These are phyloP conservation scores for Fusarium nelsonii DNA, from an alignment of 2,329 filamentous ascomycete genomes.

Conservation along the genomic window DNA sequence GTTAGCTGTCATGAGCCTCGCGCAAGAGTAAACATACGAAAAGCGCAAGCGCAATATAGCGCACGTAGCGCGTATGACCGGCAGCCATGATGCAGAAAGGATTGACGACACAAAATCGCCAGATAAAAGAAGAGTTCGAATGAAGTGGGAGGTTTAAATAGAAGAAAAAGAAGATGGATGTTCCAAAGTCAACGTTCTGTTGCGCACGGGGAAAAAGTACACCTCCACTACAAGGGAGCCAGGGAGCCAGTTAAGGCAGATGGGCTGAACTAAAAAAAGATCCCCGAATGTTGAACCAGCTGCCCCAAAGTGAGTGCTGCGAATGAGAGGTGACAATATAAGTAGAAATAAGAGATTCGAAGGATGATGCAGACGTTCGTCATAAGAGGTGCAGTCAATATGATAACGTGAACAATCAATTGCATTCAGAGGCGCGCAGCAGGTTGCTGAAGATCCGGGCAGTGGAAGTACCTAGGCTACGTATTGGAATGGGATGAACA, in stretches of 20 bases:
- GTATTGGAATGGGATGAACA: slow-evolving; percentile 40
- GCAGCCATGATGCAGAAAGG: slow-evolving; percentile 67
- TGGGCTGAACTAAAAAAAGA: slow-evolving; percentile 23
- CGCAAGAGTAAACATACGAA: slow-evolving; percentile 71
- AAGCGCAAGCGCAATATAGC: slow-evolving; percentile 83
- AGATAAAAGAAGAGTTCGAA: slow-evolving; percentile 19
- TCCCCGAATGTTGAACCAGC: background rate
- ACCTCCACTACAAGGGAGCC: slow-evolving; percentile 20
- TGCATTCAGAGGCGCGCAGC: slow-evolving; percentile 8
- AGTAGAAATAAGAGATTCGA: background rate
- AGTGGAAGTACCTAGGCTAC: background rate
- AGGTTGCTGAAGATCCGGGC: slow-evolving; percentile 8
- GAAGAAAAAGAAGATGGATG: slow-evolving; percentile 39
- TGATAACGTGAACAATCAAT: slow-evolving; percentile 7
- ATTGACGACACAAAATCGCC: slow-evolving; percentile 34
- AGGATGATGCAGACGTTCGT: background rate
- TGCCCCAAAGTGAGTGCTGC: background rate
- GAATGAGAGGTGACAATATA: background rate
- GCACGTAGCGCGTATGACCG: slow-evolving; percentile 79
- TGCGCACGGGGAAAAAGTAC: slow-evolving; percentile 39
- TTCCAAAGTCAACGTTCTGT: slow-evolving; percentile 33
- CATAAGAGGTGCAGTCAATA: background rate
- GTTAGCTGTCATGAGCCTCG: slow-evolving; percentile 11
- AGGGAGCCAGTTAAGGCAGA: slow-evolving; percentile 15
- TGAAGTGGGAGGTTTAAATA: slow-evolving; percentile 18